Base-by-base conservation (phyloP, 352 stramenopile genomes). In the Globisporangium alternatum region DNA sequence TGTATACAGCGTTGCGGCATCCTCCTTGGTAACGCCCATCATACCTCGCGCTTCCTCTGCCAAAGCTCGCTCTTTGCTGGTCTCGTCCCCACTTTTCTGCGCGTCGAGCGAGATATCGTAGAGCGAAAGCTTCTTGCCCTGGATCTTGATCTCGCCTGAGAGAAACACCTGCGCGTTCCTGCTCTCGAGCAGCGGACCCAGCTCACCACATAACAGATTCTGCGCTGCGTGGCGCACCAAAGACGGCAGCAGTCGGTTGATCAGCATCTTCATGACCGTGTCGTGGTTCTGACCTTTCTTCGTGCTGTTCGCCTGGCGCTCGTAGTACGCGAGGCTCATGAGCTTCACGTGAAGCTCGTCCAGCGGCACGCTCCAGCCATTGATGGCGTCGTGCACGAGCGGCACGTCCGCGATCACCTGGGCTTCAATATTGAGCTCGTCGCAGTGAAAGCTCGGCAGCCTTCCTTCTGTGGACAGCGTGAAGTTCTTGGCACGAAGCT, bases 221-320 rank as follows among this genome's bases (percentile, higher is more conserved):
- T 89, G 78, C 21, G 72, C 80, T 0, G 83, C 83, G 15, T 85
- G 65, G 9, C 77, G 70, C 22, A 93, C 83, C 10, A 93, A 69
- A 2, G 71, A 78, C 13, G 83, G 83, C 17, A 93, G 55, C 65
- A 93, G 67, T 0, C 80, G 74, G 49, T 93, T 93, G 48, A 93
- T 88, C 21, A 93, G 90, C 60, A 89, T 74, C 68, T 89, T 90
- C 70, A 93, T 87, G 19, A 93, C 78, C 12, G 74, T 90, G 66
- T 93, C 83, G 64, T 93, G 80, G 30, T 89, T 80, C 12, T 79
- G 83, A 4, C 75, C 76, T 5, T 69, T 75, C 44, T 90, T 86
- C 21, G 74, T 77, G 30, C 76, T 89, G 45, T 77, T 86, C 37
- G 69, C 60, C 51, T 79, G 70, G 0, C 83, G 75, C 57, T 93